Evolutionary conservation across 1,284 basidiomycete species (phyloP).

Genomic region (Irpex lacteus): DNA sequence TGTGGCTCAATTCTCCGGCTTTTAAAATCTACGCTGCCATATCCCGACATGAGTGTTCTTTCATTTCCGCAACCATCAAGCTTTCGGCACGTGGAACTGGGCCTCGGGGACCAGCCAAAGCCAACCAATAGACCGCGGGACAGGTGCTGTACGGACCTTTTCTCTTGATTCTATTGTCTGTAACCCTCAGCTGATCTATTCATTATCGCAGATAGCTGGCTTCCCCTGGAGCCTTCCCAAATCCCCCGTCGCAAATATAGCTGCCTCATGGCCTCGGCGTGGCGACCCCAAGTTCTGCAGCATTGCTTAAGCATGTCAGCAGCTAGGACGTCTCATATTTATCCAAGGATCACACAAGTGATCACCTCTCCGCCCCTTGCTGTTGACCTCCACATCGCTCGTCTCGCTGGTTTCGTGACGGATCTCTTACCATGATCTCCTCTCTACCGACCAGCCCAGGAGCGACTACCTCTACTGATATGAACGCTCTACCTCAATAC

Average conservation of each 20-base stretch:
- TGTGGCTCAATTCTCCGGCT: too few species aligned
- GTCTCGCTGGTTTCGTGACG: neutral
- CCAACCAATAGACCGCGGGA: too few species aligned
- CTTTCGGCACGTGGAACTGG: too few species aligned
- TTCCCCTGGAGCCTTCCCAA: neutral
- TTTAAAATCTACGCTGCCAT: too few species aligned
- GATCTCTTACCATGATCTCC: conserved; percentile 7
- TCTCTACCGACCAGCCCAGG: conserved; percentile 6
- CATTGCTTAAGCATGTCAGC: conserved; percentile 12
- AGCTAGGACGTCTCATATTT: conserved; percentile 4
- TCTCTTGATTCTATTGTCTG: neutral
- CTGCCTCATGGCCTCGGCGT: conserved; percentile 14
- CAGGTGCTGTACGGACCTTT: neutral
- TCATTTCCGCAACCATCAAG: too few species aligned
- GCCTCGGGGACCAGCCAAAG: too few species aligned
- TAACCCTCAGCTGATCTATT: neutral
- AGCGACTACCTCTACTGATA: neutral
- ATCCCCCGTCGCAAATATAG: conserved; percentile 4
- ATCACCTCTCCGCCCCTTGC: neutral
- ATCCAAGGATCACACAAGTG: neutral
- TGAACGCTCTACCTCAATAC: conserved; percentile 59
- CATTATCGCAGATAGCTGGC: neutral
- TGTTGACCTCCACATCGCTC: neutral
- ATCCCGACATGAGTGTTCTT: too few species aligned
- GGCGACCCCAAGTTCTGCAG: conserved; percentile 10